Percentiles rank a stretch among this genome's conserved stretches.
Evolutionary conservation across 78 protist species (phyloP).

Genomic region (Guillardia theta): DNA sequence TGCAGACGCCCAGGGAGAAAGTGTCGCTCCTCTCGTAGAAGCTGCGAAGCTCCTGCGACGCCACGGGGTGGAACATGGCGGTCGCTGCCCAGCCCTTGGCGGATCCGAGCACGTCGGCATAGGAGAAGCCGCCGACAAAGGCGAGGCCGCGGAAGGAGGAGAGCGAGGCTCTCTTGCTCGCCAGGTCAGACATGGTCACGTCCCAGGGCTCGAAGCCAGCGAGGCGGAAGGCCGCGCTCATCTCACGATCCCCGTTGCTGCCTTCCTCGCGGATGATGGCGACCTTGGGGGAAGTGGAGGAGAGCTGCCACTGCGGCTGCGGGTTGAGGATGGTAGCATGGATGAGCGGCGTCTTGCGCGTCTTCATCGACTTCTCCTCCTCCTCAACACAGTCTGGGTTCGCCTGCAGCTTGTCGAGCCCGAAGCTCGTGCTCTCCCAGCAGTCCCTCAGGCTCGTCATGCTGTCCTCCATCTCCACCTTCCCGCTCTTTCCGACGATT

Average conservation of each 20-base stretch:
- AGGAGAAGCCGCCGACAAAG: conserved; percentile 90
- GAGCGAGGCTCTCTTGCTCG: conserved; percentile 54
- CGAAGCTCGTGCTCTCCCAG: conserved; percentile 82
- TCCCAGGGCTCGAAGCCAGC: conserved; percentile 86
- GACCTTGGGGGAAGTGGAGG: conserved; percentile 48
- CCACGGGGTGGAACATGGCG: neutral
- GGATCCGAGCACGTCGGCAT: conserved; percentile 83
- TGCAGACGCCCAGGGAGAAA: conserved; percentile 92
- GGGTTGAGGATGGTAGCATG: neutral
- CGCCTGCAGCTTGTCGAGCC: conserved; percentile 73
- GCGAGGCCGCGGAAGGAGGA: conserved; percentile 81
- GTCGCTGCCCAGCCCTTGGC: conserved; percentile 88
- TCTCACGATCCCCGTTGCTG: conserved; percentile 87
- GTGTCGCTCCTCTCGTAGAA: conserved; percentile 82
- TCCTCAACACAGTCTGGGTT: conserved; percentile 69
- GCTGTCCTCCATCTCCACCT: neutral
- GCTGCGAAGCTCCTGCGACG: conserved; percentile 57
- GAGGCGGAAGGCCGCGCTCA: conserved; percentile 76
- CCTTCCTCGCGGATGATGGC: conserved; percentile 91
- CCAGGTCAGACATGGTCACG: conserved; percentile 71
- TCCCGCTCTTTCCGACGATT: neutral
- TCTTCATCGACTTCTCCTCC: conserved; percentile 59
- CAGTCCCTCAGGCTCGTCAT: conserved; percentile 21
- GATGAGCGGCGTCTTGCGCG: neutral
- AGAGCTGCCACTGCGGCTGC: conserved; percentile 38